Evolutionary conservation across 2,329 filamentous ascomycete species (phyloP).

Genomic region (Alternaria brassicicola): DNA sequence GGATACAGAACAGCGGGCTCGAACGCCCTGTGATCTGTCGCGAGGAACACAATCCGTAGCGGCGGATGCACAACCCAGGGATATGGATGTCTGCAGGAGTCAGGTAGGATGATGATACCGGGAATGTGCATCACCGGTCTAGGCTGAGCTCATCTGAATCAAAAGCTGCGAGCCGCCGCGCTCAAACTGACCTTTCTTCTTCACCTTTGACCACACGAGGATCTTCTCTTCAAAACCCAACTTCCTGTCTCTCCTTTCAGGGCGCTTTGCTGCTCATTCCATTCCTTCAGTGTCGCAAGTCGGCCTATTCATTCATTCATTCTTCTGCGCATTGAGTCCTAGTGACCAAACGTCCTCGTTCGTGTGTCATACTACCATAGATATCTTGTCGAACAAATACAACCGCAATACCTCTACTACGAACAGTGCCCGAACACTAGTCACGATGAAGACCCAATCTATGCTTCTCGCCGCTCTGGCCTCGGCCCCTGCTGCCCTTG

Average conservation of each 20-base stretch:
- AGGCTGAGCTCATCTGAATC: slow-evolving; percentile 15
- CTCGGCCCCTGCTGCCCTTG: slow-evolving; percentile 40
- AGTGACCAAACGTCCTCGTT: slow-evolving; percentile 37
- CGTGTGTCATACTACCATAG: slow-evolving; percentile 31
- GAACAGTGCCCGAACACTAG: slow-evolving; percentile 2
- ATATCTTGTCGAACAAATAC: slow-evolving; percentile 3
- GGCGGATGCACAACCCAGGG: slow-evolving; percentile 22
- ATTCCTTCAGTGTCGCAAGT: slow-evolving; percentile 47
- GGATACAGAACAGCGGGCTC: slow-evolving; percentile 23
- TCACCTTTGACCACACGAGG: slow-evolving; percentile 31
- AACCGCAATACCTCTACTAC: slow-evolving; percentile 2
- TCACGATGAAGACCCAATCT: slow-evolving; percentile 45
- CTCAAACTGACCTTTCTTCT: slow-evolving; percentile 1
- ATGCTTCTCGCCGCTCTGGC: slow-evolving; percentile 42
- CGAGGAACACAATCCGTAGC: slow-evolving; percentile 32
- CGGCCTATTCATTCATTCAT: slow-evolving; percentile 44
- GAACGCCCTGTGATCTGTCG: slow-evolving; percentile 27
- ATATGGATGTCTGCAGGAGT: slow-evolving; percentile 12
- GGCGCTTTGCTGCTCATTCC: slow-evolving; percentile 36
- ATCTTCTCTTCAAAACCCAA: slow-evolving; percentile 30
- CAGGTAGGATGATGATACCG: slow-evolving; percentile 5
- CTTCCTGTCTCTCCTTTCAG: slow-evolving; percentile 41
- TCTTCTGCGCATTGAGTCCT: slow-evolving; percentile 31
- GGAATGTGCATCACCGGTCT: slow-evolving; percentile 8
- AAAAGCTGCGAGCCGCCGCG: slow-evolving; percentile 29